Percentiles rank a stretch among this genome's conserved stretches.
These are phyloP conservation scores for Didymella arachidicola DNA, from an alignment of 2,329 filamentous ascomycete genomes.

Conservation along the genomic window DNA sequence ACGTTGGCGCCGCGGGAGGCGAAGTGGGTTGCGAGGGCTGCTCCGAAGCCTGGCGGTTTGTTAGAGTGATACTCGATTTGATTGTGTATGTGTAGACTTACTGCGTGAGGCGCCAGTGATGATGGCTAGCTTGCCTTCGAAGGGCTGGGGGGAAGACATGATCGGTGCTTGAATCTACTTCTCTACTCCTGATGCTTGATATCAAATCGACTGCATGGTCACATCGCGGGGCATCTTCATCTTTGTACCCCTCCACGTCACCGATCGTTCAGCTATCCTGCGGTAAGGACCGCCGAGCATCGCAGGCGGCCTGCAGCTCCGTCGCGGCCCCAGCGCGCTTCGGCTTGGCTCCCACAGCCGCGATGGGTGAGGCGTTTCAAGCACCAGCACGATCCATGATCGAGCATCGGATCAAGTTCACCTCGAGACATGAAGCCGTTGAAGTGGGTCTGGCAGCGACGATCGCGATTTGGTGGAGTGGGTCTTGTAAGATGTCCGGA, in stretches of 20 bases:
- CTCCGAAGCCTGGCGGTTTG: constrained; percentile 69
- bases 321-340: constrained; percentile 1
- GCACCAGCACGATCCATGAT: constrained; percentile 11
- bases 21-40: constrained; percentile 68
- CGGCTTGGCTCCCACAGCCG: constrained; percentile 10
- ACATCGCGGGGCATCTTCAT: constrained; percentile 13
- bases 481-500: constrained; percentile 13
- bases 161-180: not conserved
- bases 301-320: constrained; percentile 8
- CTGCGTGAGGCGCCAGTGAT: constrained; percentile 79
- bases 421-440: not conserved
- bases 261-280: not conserved
- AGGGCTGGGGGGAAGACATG: constrained; percentile 28
- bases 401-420: not conserved
- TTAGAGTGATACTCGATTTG: not conserved
- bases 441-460: constrained; percentile 10
- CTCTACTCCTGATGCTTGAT: not conserved
- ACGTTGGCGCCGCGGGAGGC: constrained; percentile 72
- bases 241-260: constrained; percentile 15
- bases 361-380: constrained; percentile 14
- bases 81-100: constrained; percentile 45
- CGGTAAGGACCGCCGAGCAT: constrained; percentile 3
- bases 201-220: not conserved
- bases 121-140: constrained; percentile 76
- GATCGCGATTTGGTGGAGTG: constrained; percentile 18